phyloP scores from a whole-genome alignment of 2,329 filamentous ascomycete species.

The Talaromyces rugulosus region DNA sequence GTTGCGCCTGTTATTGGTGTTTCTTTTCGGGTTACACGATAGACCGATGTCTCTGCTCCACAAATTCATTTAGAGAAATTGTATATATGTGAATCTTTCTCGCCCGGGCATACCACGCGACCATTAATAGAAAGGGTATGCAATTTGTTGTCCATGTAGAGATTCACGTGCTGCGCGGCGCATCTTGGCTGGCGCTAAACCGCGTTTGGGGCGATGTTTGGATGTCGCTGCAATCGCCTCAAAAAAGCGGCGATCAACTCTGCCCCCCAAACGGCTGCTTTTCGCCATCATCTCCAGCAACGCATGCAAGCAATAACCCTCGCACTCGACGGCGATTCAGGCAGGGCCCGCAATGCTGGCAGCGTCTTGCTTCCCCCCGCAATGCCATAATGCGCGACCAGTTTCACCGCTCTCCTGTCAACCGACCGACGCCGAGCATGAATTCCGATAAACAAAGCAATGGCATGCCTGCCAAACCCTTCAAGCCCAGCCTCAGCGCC shows the following conservation, averaged over 20 bases:
- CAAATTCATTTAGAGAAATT: background rate
- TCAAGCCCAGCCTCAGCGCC: constrained; percentile 66
- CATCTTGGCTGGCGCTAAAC: constrained; percentile 9
- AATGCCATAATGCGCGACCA: constrained; percentile 47
- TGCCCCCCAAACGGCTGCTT: background rate
- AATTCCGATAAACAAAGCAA: constrained; percentile 50
- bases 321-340: constrained; percentile 9
- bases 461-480: constrained; percentile 51
- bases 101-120: background rate
- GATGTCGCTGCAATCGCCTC: constrained; percentile 1
- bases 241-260: background rate
- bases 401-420: constrained; percentile 24
- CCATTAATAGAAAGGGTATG: background rate
- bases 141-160: background rate
- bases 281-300: background rate
- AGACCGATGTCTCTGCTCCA: constrained; percentile 1
- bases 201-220: constrained; percentile 12
- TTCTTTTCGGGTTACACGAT: constrained; percentile 4
- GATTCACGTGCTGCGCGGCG: constrained; percentile 9
- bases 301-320: background rate
- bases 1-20: background rate
- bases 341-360: constrained; percentile 34
- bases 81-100: background rate
- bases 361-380: constrained; percentile 23
- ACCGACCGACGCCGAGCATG: constrained; percentile 38